These are phyloP conservation scores for Lactarius trivialis DNA, from an alignment of 768 basidiomycete genomes.

Conservation along the genomic window DNA sequence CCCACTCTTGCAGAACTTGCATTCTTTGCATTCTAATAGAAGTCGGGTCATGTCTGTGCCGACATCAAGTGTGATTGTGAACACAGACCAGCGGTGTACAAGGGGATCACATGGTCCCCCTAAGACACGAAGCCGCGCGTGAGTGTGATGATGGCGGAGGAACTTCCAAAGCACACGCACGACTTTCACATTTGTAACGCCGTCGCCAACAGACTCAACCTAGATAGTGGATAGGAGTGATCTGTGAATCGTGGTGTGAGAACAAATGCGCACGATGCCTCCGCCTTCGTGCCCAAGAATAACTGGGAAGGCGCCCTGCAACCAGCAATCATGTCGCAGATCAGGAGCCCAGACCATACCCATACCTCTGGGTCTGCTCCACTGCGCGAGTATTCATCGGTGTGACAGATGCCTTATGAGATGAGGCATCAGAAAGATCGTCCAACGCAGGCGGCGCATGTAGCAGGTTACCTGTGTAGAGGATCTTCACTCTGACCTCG, in stretches of 20 bases:
- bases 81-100: constrained; percentile 80
- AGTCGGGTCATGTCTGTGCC: neutral
- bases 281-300: constrained; percentile 96
- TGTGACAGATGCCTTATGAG: constrained; percentile 81
- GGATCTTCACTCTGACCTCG: constrained; percentile 91
- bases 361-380: constrained; percentile 90
- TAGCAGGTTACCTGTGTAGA: constrained; percentile 67
- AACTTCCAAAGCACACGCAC: constrained; percentile 31
- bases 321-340: constrained; percentile 14
- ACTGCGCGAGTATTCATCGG: constrained; percentile 95
- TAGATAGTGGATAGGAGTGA: constrained; percentile 33
- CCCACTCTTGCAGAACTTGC: constrained; percentile 97
- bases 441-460: neutral
- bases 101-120: constrained; percentile 96
- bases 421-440: neutral
- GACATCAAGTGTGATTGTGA: neutral
- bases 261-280: constrained; percentile 57
- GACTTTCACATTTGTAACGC: constrained; percentile 72
- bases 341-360: neutral
- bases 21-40: constrained; percentile 74
- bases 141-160: constrained; percentile 1
- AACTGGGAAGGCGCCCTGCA: constrained; percentile 79
- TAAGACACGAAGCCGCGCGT: constrained; percentile 22
- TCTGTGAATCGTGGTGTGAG: neutral
- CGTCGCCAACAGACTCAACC: constrained; percentile 97